Conservation (phyloP, 2,329 filamentous ascomycete genomes). For the Fusarium sp. region DNA sequence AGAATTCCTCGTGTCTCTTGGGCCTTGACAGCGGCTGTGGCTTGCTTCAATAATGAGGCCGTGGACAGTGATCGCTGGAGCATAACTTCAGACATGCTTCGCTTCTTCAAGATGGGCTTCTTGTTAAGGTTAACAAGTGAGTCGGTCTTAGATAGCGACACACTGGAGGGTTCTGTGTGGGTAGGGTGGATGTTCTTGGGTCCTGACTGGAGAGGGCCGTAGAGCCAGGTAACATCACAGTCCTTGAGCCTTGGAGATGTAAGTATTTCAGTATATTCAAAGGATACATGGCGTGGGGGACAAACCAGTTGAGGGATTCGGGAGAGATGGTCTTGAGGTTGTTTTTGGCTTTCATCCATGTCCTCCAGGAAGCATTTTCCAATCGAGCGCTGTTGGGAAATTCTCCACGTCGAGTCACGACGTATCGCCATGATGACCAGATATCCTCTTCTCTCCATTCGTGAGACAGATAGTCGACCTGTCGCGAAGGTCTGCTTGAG, state of each 20-base stretch:
- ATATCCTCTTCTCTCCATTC: constrained; percentile 96
- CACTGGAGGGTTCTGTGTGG: constrained; percentile 55
- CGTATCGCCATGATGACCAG: constrained; percentile 96
- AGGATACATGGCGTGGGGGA: constrained; percentile 1
- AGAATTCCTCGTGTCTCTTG: constrained; percentile 71
- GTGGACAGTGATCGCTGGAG: constrained; percentile 88
- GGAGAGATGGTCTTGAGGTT: constrained; percentile 88
- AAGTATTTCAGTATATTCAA: constrained; percentile 38
- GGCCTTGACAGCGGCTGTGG: constrained; percentile 85
- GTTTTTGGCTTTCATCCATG: constrained; percentile 94
- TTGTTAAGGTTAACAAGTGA: constrained; percentile 75
- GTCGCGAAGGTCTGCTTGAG: constrained; percentile 78
- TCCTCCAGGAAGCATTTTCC: constrained; percentile 97
- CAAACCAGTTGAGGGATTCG: constrained; percentile 91
- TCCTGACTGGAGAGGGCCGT: constrained; percentile 87
- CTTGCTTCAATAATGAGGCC: constrained; percentile 89
- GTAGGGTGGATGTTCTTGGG: constrained; percentile 64
- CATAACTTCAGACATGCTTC: constrained; percentile 96
- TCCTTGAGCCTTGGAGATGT: constrained; percentile 82
- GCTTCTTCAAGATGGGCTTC: constrained; percentile 96
- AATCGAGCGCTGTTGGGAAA: constrained; percentile 85
- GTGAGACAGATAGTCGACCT: constrained; percentile 96
- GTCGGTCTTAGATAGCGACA: constrained; percentile 62
- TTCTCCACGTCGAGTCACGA: constrained; percentile 80
- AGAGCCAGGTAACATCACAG: constrained; percentile 96